phyloP scores from a whole-genome alignment of 2,329 filamentous ascomycete species.

The Basipetospora chlamydospora region DNA sequence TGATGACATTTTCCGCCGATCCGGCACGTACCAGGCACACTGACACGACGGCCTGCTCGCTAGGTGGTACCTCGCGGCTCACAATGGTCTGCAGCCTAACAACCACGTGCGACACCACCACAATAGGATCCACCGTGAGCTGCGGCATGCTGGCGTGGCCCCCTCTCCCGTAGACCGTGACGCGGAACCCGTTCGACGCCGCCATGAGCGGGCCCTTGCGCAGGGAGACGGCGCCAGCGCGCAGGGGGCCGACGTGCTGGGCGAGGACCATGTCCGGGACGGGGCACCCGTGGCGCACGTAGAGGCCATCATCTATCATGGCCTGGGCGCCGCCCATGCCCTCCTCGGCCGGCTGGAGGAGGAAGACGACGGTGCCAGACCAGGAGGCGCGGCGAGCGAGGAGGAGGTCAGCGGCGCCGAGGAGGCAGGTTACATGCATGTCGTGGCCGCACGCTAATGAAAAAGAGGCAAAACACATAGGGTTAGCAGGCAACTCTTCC shows the following conservation, averaged over 20 bases:
- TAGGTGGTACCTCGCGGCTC: slow-evolving; percentile 15
- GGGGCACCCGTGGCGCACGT: slow-evolving; percentile 12
- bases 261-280: slow-evolving; percentile 22
- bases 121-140: slow-evolving; percentile 27
- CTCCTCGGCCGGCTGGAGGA: slow-evolving; percentile 58
- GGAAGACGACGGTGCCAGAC: slow-evolving; percentile 46
- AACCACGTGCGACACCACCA: slow-evolving; percentile 26
- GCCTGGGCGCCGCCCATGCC: slow-evolving; percentile 39
- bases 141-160: slow-evolving; percentile 28
- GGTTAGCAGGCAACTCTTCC: too few species aligned
- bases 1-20: slow-evolving; percentile 27
- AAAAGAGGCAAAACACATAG: too few species aligned
- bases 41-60: slow-evolving; percentile 27
- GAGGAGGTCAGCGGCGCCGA: slow-evolving; percentile 40
- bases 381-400: slow-evolving; percentile 28
- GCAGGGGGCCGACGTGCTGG: slow-evolving; percentile 16
- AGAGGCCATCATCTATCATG: slow-evolving; percentile 24
- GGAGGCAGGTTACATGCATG: slow-evolving; percentile 44
- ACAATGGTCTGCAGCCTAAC: slow-evolving; percentile 19
- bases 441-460: slow-evolving; percentile 57
- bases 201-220: slow-evolving; percentile 14
- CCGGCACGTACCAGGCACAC: slow-evolving; percentile 28
- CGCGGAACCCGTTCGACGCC: slow-evolving; percentile 13
- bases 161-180: slow-evolving; percentile 22
- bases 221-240: slow-evolving; percentile 17